Conservation (phyloP, 306 rosid genomes). For the Oxytropis ochrocephala region DNA sequence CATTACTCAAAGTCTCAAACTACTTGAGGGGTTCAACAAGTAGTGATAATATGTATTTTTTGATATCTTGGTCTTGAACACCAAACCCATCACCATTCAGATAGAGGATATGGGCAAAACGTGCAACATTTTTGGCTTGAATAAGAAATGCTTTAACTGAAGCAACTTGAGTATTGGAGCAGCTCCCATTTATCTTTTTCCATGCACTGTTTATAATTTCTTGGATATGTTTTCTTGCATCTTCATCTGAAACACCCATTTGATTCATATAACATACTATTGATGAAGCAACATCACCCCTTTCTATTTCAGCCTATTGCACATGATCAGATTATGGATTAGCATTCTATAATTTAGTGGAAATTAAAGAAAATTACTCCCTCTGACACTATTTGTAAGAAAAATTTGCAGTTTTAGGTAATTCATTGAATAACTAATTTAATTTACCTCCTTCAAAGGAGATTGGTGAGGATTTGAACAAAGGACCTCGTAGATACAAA, state of each 20-base stretch:
- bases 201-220: too few species aligned
- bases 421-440: too few species aligned
- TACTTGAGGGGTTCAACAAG: constrained; percentile 35
- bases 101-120: constrained; percentile 45
- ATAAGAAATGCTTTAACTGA: constrained; percentile 15
- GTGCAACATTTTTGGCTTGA: constrained; percentile 33
- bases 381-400: neutral
- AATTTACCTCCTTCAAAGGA: too few species aligned
- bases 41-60: constrained; percentile 27
- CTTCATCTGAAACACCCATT: constrained; percentile 33
- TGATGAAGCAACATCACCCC: constrained; percentile 61
- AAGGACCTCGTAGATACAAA: too few species aligned
- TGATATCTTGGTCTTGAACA: constrained; percentile 32
- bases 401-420: too few species aligned
- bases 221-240: constrained; percentile 30
- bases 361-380: neutral
- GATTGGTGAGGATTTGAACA: too few species aligned
- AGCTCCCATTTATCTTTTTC: constrained; percentile 32
- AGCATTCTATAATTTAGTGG: neutral
- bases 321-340: neutral
- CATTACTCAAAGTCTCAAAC: too few species aligned
- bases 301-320: constrained; percentile 51
- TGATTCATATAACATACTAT: constrained; percentile 48
- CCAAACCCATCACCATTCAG: constrained; percentile 50
- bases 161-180: neutral